Evolutionary conservation across 495 filamentous ascomycete genomes (phyloP).

Genomic region (Talaromyces ruber): DNA sequence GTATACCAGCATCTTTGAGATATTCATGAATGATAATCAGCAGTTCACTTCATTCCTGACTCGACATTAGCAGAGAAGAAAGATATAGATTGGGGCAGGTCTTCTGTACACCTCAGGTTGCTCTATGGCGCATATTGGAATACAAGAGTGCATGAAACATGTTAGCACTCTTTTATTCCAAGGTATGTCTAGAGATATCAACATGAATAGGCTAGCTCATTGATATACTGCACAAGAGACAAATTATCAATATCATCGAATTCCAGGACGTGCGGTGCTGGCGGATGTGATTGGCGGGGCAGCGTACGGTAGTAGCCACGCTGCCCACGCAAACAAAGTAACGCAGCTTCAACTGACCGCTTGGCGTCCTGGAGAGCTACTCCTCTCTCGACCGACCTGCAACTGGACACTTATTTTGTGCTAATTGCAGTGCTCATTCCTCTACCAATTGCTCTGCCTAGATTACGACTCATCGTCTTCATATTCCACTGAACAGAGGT

Average conservation of each 20-base stretch:
- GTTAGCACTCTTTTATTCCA: background rate
- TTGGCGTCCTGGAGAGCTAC: background rate
- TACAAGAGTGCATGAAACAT: no score
- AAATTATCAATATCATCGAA: background rate
- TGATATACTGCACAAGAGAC: background rate
- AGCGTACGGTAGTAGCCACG: no score
- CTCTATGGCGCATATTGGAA: background rate
- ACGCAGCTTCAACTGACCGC: conserved; percentile 2
- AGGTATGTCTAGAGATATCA: background rate
- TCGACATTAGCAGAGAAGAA: background rate
- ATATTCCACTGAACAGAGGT: background rate
- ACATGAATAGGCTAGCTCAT: background rate
- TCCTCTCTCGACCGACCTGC: background rate
- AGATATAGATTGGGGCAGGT: background rate
- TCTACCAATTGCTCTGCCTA: background rate
- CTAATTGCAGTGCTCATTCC: background rate
- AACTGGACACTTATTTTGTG: background rate
- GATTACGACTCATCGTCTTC: background rate
- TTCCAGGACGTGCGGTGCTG: background rate
- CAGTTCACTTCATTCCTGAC: background rate
- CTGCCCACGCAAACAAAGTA: background rate
- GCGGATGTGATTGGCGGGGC: background rate
- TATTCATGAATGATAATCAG: background rate
- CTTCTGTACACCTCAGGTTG: background rate
- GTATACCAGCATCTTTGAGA: background rate